Evolutionary conservation across 2,329 filamentous ascomycete species (phyloP), one percentile per base, ranked within the genome.

Genomic region (Talaromyces pinophilus): DNA sequence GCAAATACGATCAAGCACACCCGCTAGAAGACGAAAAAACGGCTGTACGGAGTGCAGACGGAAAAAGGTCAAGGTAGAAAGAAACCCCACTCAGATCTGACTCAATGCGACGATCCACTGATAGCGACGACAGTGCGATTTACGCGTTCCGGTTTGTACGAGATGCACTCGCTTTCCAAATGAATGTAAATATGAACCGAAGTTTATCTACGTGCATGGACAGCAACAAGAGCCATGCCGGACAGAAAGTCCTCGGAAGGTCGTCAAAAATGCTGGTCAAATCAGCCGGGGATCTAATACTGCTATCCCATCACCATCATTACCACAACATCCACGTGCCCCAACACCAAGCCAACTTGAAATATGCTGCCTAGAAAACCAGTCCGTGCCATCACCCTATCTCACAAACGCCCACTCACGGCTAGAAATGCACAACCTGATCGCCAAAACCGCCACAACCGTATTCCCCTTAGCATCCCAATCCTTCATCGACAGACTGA

Each of bases 41-140:
- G 74, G 74, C 55, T 76, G 74, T 48, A 71, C 70, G 5, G 73
- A 76, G 62, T 76, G 73, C 55, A 69, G 71, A 11, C 69, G 73
- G 46, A 76, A 74, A 54, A 76, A 76, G 66, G 69, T 75, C 22
- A 75, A 72, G 62, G 72, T 73, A 69, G 59, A 22, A 30, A 22
- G 5, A 30, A 5, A 22, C 5, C 8, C 7, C 33, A 33, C 22
- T 25, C 3, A 25, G 11, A 25, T 61, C 38, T 59, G 4, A 3
- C n/a, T 57, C 13, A 3, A 30, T 19, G 33, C 15, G 28, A 42
- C 28, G 5, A 22, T n/a, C 33, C 13, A 42, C 46, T 19, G 4
- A 63, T 19, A n/a, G 6, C 1, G 22, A 38, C 15, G 17, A 59
- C 15, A 75, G 73, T 76, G 73, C 57, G 73, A 76, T 54, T 59